Conservation (phyloP, 2,329 filamentous ascomycete species). For the Clarireedia paspali region DNA sequence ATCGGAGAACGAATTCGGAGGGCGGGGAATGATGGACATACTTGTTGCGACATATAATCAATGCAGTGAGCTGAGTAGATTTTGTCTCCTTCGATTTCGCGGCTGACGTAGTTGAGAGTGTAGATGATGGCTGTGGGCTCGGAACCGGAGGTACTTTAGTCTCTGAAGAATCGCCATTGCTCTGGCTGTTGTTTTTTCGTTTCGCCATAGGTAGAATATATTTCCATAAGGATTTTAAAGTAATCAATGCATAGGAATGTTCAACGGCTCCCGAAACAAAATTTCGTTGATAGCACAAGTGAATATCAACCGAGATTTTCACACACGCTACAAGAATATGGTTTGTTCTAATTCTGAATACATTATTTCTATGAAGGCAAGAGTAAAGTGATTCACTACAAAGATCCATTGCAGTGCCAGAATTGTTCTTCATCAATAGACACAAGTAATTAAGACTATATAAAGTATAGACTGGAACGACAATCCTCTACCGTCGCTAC, state of each 20-base stretch:
- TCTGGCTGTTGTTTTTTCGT: slow-evolving; percentile 39
- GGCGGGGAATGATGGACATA: slow-evolving; percentile 35
- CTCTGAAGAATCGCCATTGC: slow-evolving; percentile 24
- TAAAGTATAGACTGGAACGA: slow-evolving; percentile 1
- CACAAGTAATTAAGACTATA: slow-evolving; percentile 9
- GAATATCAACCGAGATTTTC: slow-evolving; percentile 11
- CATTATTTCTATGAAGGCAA: background rate
- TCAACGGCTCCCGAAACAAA: slow-evolving; percentile 2
- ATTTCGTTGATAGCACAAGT: slow-evolving; percentile 10
- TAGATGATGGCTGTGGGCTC: slow-evolving; percentile 14
- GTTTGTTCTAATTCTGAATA: background rate
- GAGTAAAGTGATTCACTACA: background rate
- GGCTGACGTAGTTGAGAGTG: slow-evolving; percentile 16
- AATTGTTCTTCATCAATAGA: slow-evolving; percentile 4
- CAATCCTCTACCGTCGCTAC: slow-evolving; percentile 1
- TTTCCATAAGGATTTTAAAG: background rate
- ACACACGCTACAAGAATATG: slow-evolving; percentile 7
- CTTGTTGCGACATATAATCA: slow-evolving; percentile 63
- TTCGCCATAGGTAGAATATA: slow-evolving; percentile 34
- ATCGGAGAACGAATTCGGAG: background rate
- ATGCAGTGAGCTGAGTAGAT: slow-evolving; percentile 36
- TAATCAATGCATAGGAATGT: slow-evolving; percentile 5
- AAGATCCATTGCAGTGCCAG: background rate
- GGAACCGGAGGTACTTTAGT: slow-evolving; percentile 11
- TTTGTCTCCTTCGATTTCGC: slow-evolving; percentile 25